Conservation (phyloP, 1,284 basidiomycete species). For the Sparassis latifolia region DNA sequence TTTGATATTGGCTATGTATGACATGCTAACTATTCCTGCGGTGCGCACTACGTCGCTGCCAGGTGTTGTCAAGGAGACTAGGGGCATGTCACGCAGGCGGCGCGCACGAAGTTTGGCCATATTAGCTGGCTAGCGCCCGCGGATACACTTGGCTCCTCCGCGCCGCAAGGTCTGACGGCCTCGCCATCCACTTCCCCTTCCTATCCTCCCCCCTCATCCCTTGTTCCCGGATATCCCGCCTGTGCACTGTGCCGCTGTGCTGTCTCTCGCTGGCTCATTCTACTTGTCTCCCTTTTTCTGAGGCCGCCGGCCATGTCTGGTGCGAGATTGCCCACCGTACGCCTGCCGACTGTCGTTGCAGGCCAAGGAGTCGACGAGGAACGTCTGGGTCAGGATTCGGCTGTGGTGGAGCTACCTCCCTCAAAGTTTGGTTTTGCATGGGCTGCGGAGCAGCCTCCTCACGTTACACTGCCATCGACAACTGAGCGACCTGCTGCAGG, state of each 20-base stretch:
- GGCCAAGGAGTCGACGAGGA: conserved; percentile 25
- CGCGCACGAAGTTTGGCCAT: too few species aligned
- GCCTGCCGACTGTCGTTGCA: conserved; percentile 28
- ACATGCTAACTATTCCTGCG: too few species aligned
- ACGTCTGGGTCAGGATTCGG: conserved; percentile 24
- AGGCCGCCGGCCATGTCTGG: conserved; percentile 22
- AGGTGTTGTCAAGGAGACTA: too few species aligned
- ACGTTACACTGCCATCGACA: conserved; percentile 25
- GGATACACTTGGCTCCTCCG: too few species aligned
- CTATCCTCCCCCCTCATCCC: not conserved
- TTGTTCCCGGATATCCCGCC: not conserved
- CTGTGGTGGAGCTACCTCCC: conserved; percentile 34
- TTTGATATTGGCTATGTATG: too few species aligned
- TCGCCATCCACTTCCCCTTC: conserved; percentile 8
- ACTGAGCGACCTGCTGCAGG: conserved; percentile 26
- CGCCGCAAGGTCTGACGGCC: conserved; percentile 1
- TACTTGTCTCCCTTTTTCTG: conserved; percentile 10
- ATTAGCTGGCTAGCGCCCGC: too few species aligned
- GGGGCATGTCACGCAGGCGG: too few species aligned
- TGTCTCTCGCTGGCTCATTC: conserved; percentile 10
- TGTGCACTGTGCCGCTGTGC: not conserved
- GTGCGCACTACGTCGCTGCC: too few species aligned
- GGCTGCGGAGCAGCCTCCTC: conserved; percentile 35
- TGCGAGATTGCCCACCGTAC: conserved; percentile 30
- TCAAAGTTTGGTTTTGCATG: conserved; percentile 46